Conservation (phyloP, 495 filamentous ascomycete genomes). For the Trichoderma reesei region DNA sequence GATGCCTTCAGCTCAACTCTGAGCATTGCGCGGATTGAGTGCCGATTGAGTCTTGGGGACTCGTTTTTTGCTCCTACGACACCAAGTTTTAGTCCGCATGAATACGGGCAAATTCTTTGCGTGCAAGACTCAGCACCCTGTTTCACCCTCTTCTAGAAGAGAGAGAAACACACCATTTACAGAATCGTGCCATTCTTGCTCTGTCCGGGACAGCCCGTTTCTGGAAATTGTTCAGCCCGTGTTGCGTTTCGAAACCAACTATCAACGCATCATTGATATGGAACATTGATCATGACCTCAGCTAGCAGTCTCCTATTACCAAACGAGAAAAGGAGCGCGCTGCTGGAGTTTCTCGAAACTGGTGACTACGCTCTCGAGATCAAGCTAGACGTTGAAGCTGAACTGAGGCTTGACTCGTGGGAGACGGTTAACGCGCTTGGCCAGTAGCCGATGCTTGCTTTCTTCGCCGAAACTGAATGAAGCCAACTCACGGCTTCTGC, state of each 20-base stretch:
- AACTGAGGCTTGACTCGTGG: background rate
- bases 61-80: background rate
- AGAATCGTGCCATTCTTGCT: background rate
- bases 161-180: background rate
- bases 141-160: constrained; percentile 5
- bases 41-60: background rate
- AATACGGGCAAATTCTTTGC: background rate
- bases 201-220: background rate
- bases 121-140: background rate
- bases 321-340: background rate
- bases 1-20: background rate
- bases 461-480: background rate
- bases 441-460: background rate
- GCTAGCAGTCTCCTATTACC: background rate
- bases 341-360: background rate
- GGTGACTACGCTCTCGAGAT: background rate
- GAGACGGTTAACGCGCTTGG: background rate
- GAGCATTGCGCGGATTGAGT: background rate
- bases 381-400: background rate
- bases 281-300: background rate
- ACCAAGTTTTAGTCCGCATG: background rate
- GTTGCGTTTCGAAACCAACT: background rate
- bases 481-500: background rate
- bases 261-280: background rate
- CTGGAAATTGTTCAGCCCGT: background rate